Conservation (phyloP, 495 filamentous ascomycete species). For the Penicillium flavigenum region DNA sequence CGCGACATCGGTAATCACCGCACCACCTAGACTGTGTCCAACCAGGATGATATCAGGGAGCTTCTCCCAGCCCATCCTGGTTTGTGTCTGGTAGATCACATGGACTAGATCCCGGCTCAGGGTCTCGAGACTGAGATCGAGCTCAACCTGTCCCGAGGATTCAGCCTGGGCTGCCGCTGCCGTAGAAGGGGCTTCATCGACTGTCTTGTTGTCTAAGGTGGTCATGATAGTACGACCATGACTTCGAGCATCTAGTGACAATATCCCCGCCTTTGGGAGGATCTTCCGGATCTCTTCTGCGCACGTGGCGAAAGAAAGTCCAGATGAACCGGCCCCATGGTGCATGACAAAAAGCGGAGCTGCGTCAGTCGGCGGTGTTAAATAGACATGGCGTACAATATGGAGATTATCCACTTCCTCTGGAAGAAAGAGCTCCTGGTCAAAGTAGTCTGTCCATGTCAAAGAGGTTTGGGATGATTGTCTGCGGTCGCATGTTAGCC, state of each 20-base stretch:
- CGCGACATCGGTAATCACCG: conserved; percentile 85
- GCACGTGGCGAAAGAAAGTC: conserved; percentile 81
- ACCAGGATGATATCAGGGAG: conserved; percentile 78
- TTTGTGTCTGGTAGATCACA: conserved; percentile 63
- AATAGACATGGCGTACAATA: conserved; percentile 81
- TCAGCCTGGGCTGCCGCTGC: conserved; percentile 22
- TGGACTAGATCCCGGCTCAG: conserved; percentile 71
- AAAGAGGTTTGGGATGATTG: conserved; percentile 46
- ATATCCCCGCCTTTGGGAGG: conserved; percentile 76
- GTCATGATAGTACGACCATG: conserved; percentile 71
- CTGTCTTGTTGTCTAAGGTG: conserved; percentile 13
- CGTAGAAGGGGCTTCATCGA: conserved; percentile 17
- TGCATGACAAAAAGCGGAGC: conserved; percentile 86
- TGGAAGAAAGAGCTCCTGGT: conserved; percentile 74
- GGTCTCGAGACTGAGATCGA: conserved; percentile 65
- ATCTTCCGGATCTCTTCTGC: conserved; percentile 71
- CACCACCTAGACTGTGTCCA: conserved; percentile 95
- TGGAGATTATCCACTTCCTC: conserved; percentile 37
- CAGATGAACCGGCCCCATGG: conserved; percentile 87
- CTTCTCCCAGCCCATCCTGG: conserved; percentile 65
- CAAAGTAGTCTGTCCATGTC: conserved; percentile 88
- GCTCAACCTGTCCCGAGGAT: conserved; percentile 35
- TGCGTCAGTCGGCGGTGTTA: conserved; percentile 57
- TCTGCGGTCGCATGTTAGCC: conserved; percentile 19
- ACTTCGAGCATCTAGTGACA: conserved; percentile 81